Evolutionary conservation across 192 early-diverging fungal species (phyloP), one percentile per base, ranked within the genome.

Genomic region (Chytriomyces sp.): DNA sequence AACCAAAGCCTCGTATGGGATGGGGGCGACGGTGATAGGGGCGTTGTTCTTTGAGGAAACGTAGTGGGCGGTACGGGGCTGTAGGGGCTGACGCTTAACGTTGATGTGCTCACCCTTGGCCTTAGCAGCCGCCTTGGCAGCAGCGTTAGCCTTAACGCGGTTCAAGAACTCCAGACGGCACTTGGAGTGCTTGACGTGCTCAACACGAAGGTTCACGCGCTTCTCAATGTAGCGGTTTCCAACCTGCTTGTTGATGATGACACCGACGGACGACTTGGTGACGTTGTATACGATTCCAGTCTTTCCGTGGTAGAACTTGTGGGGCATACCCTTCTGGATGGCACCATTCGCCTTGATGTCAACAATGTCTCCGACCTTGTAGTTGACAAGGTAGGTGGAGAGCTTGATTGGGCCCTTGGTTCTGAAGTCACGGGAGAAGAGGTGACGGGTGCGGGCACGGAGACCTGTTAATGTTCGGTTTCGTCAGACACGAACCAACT

Each of bases 261-360:
- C 90, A 86, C 97, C 97, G 70, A 99, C 95, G 67, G 97, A 88
- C 72, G 93, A 91, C 92, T 98, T 98, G 91, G 97, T 97, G 26
- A 99, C 97, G 90, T 99, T 99, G 93, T 94, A 99, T 80, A 99
- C 89, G 80, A 99, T 90, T 77, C 97, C 97, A 73, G 96, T 99
- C 80, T 93, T 93, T 71, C 92, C 95, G 86, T 99, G 97, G 91
- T 99, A 99, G 91, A 91, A 99, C 91, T 98, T 99, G 93, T 99
- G 97, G 77, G 97, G 97, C 92, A 99, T 92, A 85, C 97, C 97
- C 91, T 96, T 96, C 87, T 99, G 97, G 83, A 97, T 83, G 75
- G 97, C 95, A 85, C 92, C 95, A 88, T 98, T 95, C 70, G 93
- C 96, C 91, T 96, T 96, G 88, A 99, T 94, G 85, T 99, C 96